A percentile compares a stretch with the other conserved stretches of the same genome.
phyloP scores from a whole-genome alignment of 2,329 filamentous ascomycete species.

The Ceratocystiopsis minuta region DNA sequence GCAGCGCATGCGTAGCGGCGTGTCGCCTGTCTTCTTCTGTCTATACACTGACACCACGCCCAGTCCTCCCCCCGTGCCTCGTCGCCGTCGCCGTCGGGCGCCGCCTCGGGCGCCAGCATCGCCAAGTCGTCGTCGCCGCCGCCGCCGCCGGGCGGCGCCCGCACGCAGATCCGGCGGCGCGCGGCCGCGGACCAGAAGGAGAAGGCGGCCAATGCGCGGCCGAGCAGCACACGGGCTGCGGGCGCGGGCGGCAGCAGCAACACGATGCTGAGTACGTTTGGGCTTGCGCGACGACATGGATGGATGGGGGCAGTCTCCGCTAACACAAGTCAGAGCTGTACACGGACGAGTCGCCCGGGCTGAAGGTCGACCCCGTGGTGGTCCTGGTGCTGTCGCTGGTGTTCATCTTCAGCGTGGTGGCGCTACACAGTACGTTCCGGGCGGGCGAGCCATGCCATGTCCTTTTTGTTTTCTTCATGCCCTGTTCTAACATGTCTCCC shows the following conservation, averaged over 20 bases:
- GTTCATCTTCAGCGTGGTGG: conserved; percentile 97
- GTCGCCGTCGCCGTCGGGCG: conserved; percentile 32
- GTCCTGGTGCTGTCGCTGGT: conserved; percentile 90
- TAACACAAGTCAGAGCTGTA: conserved; percentile 49
- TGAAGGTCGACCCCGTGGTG: conserved; percentile 96
- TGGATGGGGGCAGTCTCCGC: neutral
- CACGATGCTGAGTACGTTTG: conserved; percentile 86
- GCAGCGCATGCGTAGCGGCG: neutral
- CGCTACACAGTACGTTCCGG: conserved; percentile 70
- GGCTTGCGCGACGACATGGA: neutral
- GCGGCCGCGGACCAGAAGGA: conserved; percentile 95
- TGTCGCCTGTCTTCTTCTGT: neutral
- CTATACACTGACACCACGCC: neutral
- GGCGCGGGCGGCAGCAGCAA: conserved; percentile 91
- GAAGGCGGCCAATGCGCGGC: conserved; percentile 83
- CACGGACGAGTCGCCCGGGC: conserved; percentile 91
- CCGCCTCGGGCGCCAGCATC: conserved; percentile 48
- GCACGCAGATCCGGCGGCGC: conserved; percentile 86
- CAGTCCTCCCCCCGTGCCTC: conserved; percentile 42
- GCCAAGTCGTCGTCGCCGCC: conserved; percentile 70
- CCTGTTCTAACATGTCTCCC: neutral
- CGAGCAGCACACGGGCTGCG: conserved; percentile 79
- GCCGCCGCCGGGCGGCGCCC: conserved; percentile 78
- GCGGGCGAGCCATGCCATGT: too few relatives aligned
- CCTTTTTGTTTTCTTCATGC: neutral